Evolutionary conservation across 2,329 filamentous ascomycete genomes (phyloP).

Genomic region (Sclerotinia borealis): DNA sequence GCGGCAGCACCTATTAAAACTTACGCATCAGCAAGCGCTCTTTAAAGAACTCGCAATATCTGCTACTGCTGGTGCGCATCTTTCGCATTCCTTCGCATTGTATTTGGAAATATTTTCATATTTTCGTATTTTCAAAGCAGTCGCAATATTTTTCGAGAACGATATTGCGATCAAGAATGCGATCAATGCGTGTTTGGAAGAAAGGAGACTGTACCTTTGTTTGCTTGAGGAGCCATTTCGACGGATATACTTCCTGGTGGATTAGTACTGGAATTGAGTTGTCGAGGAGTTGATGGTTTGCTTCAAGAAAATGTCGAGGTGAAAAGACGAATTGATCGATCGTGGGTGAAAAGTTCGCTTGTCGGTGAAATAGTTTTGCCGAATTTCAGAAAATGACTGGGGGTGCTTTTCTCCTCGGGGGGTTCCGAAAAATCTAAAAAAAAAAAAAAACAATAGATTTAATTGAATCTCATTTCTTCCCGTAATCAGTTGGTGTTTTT

Average conservation of each 20-base stretch:
- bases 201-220: slow-evolving; percentile 34
- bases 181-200: slow-evolving; percentile 10
- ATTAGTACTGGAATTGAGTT: slow-evolving; percentile 20
- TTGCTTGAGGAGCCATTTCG: slow-evolving; percentile 31
- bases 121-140: slow-evolving; percentile 11
- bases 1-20: slow-evolving; percentile 48
- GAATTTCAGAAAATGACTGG: neutral
- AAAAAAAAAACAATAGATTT: neutral
- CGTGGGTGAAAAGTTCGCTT: slow-evolving; percentile 12
- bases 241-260: slow-evolving; percentile 23
- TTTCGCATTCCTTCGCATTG: slow-evolving; percentile 16
- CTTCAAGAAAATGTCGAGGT: neutral
- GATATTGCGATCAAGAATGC: slow-evolving; percentile 16
- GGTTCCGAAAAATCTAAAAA: no score
- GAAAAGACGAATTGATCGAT: neutral
- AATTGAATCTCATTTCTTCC: neutral
- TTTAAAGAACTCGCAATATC: slow-evolving; percentile 69
- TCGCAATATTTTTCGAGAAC: slow-evolving; percentile 17
- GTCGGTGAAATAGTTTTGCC: neutral
- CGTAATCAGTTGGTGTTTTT: neutral
- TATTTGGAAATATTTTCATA: slow-evolving; percentile 12
- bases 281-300: slow-evolving; percentile 15
- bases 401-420: neutral
- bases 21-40: slow-evolving; percentile 67
- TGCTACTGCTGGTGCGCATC: slow-evolving; percentile 54